phyloP scores from a whole-genome alignment of 306 rosid genomes.

The Vigna angularis region DNA sequence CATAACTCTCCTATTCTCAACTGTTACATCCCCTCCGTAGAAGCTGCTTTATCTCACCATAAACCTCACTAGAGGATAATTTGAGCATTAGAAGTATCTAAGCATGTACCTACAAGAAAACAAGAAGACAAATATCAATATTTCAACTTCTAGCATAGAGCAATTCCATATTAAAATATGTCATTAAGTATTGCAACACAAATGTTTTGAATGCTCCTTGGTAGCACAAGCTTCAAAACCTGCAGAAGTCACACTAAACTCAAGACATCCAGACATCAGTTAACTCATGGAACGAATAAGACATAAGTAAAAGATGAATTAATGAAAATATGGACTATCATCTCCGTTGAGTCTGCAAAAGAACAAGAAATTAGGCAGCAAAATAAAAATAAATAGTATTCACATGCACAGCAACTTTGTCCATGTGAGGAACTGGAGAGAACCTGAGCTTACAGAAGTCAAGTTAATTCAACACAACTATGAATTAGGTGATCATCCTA shows the following conservation, averaged over 20 bases:
- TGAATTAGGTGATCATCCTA: conserved; percentile 15
- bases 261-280: conserved; percentile 42
- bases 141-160: conserved; percentile 34
- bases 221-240: conserved; percentile 57
- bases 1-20: neutral
- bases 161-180: conserved; percentile 28
- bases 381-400: conserved; percentile 4
- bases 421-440: conserved; percentile 15
- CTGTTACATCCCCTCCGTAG: neutral
- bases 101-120: conserved; percentile 42
- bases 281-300: conserved; percentile 39
- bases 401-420: conserved; percentile 25
- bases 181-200: conserved; percentile 38
- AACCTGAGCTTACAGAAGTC: conserved; percentile 30
- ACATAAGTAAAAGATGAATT: conserved; percentile 30
- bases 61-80: conserved; percentile 9
- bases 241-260: conserved; percentile 61
- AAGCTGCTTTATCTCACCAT: neutral
- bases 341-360: conserved; percentile 54
- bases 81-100: neutral
- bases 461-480: conserved; percentile 23
- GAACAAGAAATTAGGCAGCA: conserved; percentile 42
- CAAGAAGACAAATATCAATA: conserved; percentile 43
- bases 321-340: conserved; percentile 31
- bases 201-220: conserved; percentile 46